Percentiles rank a stretch among this genome's conserved stretches.
Evolutionary conservation across 2,329 filamentous ascomycete species (phyloP).

Genomic region (Fusarium sp.): DNA sequence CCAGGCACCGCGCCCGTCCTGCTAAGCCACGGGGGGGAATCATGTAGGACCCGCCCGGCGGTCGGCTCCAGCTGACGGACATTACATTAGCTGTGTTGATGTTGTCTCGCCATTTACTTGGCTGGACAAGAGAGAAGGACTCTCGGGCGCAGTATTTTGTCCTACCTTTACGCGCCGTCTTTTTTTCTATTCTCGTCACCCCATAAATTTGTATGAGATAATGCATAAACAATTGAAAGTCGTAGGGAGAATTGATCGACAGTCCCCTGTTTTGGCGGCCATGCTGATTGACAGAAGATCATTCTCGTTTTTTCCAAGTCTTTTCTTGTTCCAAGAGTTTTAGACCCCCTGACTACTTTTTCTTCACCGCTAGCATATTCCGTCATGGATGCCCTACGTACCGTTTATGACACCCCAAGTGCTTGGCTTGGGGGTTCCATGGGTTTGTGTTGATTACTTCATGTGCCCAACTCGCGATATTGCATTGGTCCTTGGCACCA

Average conservation of each 20-base stretch:
- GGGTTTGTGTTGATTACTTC: constrained; percentile 5
- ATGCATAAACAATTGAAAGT: not conserved
- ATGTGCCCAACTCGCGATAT: constrained; percentile 6
- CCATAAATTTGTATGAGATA: not conserved
- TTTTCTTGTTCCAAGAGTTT: constrained; percentile 19
- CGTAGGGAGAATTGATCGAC: constrained; percentile 27
- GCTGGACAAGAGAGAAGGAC: not conserved
- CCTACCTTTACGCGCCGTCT: constrained; percentile 3
- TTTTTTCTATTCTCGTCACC: not conserved
- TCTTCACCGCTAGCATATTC: constrained; percentile 32
- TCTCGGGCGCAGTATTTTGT: not conserved
- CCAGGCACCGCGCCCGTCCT: constrained; percentile 20
- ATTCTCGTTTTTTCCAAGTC: constrained; percentile 16
- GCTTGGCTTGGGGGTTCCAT: not conserved
- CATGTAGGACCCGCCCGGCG: constrained; percentile 17
- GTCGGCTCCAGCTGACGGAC: not conserved
- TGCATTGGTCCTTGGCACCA: constrained; percentile 4
- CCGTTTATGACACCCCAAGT: constrained; percentile 26
- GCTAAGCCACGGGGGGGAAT: constrained; percentile 34
- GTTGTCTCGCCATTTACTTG: not conserved
- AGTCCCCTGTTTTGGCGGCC: constrained; percentile 19
- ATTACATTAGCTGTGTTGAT: not conserved
- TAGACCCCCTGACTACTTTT: constrained; percentile 11
- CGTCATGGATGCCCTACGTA: constrained; percentile 25
- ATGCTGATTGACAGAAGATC: constrained; percentile 30